phyloP scores from a whole-genome alignment of 345 rosid species.

The Pistacia atlantica region DNA sequence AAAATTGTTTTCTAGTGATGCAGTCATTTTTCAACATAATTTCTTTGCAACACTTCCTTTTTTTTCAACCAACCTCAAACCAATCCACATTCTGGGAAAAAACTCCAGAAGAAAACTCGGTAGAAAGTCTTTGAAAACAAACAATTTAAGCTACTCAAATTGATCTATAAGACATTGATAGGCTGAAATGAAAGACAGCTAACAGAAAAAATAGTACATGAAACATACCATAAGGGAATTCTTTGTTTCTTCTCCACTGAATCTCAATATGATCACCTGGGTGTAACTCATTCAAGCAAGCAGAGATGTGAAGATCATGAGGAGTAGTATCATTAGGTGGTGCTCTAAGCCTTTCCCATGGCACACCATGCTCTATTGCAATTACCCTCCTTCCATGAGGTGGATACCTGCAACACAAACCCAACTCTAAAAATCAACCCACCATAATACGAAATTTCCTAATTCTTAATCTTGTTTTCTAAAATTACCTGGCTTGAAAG shows the following conservation, averaged over 20 bases:
- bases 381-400: slow-evolving; percentile 70
- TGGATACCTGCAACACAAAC: slow-evolving; percentile 63
- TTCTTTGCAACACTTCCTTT: slow-evolving; percentile 8
- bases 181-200: background rate
- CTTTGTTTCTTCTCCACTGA: slow-evolving; percentile 95
- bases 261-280: slow-evolving; percentile 94
- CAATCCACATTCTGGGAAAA: background rate
- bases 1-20: background rate
- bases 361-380: slow-evolving; percentile 61
- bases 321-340: slow-evolving; percentile 70
- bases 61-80: background rate
- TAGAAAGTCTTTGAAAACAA: background rate
- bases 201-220: background rate
- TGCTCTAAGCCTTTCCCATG: slow-evolving; percentile 83
- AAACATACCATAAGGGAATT: slow-evolving; percentile 64
- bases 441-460: background rate
- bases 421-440: slow-evolving; percentile 5
- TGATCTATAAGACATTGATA: background rate
- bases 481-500: slow-evolving; percentile 78
- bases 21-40: background rate
- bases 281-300: slow-evolving; percentile 64
- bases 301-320: slow-evolving; percentile 65
- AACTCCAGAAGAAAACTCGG: background rate
- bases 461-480: background rate
- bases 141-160: background rate